Percentiles rank a stretch among this genome's conserved stretches.
Conservation (phyloP, 2,329 filamentous ascomycete species). For the Xylaria sp. region DNA sequence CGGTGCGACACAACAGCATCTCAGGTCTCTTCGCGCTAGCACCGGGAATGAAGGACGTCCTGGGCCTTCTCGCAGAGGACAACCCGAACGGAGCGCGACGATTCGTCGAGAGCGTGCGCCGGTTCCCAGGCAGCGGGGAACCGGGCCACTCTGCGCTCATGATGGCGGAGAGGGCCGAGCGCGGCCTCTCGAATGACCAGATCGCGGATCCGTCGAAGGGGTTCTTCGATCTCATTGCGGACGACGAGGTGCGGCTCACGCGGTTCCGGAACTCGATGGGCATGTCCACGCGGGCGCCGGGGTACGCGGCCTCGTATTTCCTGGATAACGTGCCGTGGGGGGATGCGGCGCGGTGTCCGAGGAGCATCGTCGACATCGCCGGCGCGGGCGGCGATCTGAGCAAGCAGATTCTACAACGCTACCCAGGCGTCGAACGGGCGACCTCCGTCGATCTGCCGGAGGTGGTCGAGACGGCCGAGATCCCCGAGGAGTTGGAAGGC, state of each 20-base stretch:
- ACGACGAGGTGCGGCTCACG: conserved; percentile 41
- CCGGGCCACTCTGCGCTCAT: conserved; percentile 44
- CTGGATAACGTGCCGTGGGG: conserved; percentile 45
- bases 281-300: conserved; percentile 39
- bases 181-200: conserved; percentile 26
- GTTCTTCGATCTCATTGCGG: conserved; percentile 45
- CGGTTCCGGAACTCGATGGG: conserved; percentile 46
- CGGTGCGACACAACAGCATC: conserved; percentile 44
- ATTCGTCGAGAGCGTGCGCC: conserved; percentile 40
- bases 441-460: conserved; percentile 44
- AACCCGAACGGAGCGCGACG: conserved; percentile 33
- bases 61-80: conserved; percentile 42
- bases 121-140: conserved; percentile 44
- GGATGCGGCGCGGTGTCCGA: conserved; percentile 38
- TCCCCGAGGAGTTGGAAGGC: conserved; percentile 39
- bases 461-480: conserved; percentile 42
- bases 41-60: conserved; percentile 37
- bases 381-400: conserved; percentile 45
- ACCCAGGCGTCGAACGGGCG: conserved; percentile 39
- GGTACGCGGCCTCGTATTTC: conserved; percentile 40
- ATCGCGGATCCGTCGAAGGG: conserved; percentile 40
- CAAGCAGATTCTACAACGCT: conserved; percentile 39
- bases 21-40: conserved; percentile 35
- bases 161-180: conserved; percentile 36
- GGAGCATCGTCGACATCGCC: conserved; percentile 44